Conservation (phyloP, 2,329 filamentous ascomycete genomes). For the Fusarium abutilonis region DNA sequence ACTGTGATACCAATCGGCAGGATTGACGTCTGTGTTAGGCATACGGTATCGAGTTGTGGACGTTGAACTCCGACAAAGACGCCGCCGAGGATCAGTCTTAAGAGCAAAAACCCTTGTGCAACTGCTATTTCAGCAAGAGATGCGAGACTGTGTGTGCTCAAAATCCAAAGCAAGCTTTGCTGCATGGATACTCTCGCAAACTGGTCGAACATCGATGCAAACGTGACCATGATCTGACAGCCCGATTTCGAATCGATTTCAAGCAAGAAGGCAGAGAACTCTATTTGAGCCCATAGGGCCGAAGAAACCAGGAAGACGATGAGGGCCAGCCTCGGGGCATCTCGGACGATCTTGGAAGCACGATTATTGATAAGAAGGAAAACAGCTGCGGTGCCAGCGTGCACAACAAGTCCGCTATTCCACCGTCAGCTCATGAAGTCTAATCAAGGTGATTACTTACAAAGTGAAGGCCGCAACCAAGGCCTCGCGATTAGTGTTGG, state of each 20-base stretch:
- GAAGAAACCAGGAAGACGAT: constrained; percentile 62
- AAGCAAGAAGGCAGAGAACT: constrained; percentile 62
- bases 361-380: constrained; percentile 60
- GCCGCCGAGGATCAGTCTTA: constrained; percentile 62
- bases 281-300: constrained; percentile 63
- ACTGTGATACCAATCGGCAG: constrained; percentile 58
- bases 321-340: constrained; percentile 73
- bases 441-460: constrained; percentile 50
- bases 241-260: constrained; percentile 53
- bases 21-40: constrained; percentile 59
- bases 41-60: constrained; percentile 62
- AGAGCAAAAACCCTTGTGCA: constrained; percentile 58
- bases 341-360: constrained; percentile 61
- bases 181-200: constrained; percentile 63
- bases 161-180: constrained; percentile 64
- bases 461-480: constrained; percentile 65
- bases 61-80: constrained; percentile 65
- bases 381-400: constrained; percentile 59
- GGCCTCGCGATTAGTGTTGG: constrained; percentile 57
- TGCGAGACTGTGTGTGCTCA: constrained; percentile 53
- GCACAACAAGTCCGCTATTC: constrained; percentile 62
- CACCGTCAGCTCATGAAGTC: constrained; percentile 41
- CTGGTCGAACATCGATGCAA: constrained; percentile 67
- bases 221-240: constrained; percentile 63
- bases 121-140: constrained; percentile 51